These are phyloP conservation scores for Penicillium sp. DNA, from an alignment of 2,329 filamentous ascomycete genomes.

Conservation along the genomic window DNA sequence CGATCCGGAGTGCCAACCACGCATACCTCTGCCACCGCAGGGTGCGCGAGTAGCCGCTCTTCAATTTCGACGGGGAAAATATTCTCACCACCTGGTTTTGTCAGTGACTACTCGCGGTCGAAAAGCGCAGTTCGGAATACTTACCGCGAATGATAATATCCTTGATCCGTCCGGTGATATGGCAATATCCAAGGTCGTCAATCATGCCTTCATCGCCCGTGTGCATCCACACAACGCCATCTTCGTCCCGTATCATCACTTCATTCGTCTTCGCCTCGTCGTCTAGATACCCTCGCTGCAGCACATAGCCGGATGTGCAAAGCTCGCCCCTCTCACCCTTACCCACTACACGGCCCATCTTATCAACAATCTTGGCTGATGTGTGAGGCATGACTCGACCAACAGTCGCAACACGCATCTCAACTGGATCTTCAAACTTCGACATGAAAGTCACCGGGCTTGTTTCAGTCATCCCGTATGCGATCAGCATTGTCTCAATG, in stretches of 20 bases:
- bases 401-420: constrained; percentile 70
- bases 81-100: constrained; percentile 62
- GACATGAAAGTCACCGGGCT: constrained; percentile 71
- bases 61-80: constrained; percentile 71
- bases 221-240: constrained; percentile 58
- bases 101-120: neutral
- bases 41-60: constrained; percentile 64
- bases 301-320: constrained; percentile 71
- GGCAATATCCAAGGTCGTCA: constrained; percentile 62
- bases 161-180: constrained; percentile 74
- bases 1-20: constrained; percentile 63
- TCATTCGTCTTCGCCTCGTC: constrained; percentile 56
- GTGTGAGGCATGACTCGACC: constrained; percentile 78
- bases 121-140: neutral
- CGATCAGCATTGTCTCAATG: constrained; percentile 77
- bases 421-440: constrained; percentile 66
- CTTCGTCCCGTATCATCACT: constrained; percentile 65
- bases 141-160: constrained; percentile 72
- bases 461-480: constrained; percentile 94
- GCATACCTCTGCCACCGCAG: constrained; percentile 60
- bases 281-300: constrained; percentile 54
- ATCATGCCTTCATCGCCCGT: constrained; percentile 60
- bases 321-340: constrained; percentile 68
- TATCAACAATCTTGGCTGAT: constrained; percentile 70
- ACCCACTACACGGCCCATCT: constrained; percentile 60